These are phyloP conservation scores for Oryza punctata DNA, from an alignment of 176 grass and related monocot species.

Conservation along the genomic window DNA sequence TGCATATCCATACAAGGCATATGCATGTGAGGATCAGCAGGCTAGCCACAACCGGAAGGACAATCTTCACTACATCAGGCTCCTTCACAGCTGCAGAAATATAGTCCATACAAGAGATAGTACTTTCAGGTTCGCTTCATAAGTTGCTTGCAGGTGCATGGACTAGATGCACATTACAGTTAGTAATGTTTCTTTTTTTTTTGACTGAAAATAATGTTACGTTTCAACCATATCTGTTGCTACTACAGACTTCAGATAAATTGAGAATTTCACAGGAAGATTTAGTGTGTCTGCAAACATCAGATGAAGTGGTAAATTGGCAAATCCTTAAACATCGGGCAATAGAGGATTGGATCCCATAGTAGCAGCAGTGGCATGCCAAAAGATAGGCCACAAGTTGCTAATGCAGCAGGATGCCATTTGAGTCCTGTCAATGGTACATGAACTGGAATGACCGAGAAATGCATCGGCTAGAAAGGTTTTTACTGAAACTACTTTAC, in stretches of 20 bases:
- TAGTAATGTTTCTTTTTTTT: not conserved
- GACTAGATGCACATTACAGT: not conserved
- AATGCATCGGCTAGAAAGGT: not conserved
- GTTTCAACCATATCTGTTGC: not conserved
- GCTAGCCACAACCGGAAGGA: slow-evolving; percentile 12
- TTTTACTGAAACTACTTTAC: not conserved
- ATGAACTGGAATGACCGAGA: not conserved
- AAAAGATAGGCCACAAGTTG: no score
- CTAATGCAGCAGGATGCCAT: no score
- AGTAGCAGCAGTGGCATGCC: no score
- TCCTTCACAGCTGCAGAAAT: slow-evolving; percentile 31
- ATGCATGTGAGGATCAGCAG: slow-evolving; percentile 3
- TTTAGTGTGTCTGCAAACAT: not conserved
- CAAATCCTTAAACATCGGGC: not conserved
- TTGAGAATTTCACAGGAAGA: not conserved
- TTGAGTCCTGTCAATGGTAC: not conserved
- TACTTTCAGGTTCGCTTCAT: not conserved
- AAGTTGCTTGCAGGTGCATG: not conserved
- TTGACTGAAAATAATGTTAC: not conserved
- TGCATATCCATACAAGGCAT: slow-evolving; percentile 21
- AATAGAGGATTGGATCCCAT: not conserved
- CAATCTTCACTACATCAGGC: slow-evolving; percentile 8
- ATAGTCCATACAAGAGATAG: not conserved
- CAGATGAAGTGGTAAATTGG: not conserved
- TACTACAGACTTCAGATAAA: not conserved